These are phyloP conservation scores for Physocladia obscura DNA, from an alignment of 192 early-diverging fungal genomes.

Conservation along the genomic window DNA sequence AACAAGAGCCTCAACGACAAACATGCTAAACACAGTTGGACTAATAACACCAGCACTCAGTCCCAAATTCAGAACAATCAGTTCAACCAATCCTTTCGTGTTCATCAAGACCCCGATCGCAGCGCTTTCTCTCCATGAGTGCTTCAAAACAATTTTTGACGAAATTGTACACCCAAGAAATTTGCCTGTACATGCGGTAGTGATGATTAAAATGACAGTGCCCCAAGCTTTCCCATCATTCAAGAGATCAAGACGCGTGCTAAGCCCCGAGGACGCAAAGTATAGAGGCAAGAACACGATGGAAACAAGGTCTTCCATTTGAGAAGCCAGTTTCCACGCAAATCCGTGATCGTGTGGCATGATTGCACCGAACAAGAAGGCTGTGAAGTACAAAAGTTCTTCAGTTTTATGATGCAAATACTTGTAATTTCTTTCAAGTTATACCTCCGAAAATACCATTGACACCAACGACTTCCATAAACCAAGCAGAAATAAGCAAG, in stretches of 20 bases:
- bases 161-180: slow-evolving; percentile 67
- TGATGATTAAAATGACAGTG: slow-evolving; percentile 68
- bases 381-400: too few relatives aligned
- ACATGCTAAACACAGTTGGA: slow-evolving; percentile 60
- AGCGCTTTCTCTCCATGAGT: slow-evolving; percentile 78
- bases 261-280: slow-evolving; percentile 87
- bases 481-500: slow-evolving; percentile 62
- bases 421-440: too few relatives aligned
- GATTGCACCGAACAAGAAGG: slow-evolving; percentile 83
- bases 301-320: slow-evolving; percentile 84
- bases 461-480: slow-evolving; percentile 61
- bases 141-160: slow-evolving; percentile 43
- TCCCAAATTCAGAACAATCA: slow-evolving; percentile 93
- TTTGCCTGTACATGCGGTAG: slow-evolving; percentile 81
- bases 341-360: slow-evolving; percentile 89
- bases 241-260: slow-evolving; percentile 77
- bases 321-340: slow-evolving; percentile 79
- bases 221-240: slow-evolving; percentile 73
- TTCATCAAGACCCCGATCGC: slow-evolving; percentile 92
- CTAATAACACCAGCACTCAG: slow-evolving; percentile 77
- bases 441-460: slow-evolving; percentile 92
- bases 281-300: slow-evolving; percentile 85
- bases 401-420: too few relatives aligned
- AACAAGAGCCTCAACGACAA: slow-evolving; percentile 77
- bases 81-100: slow-evolving; percentile 93